These are phyloP conservation scores for Balansia obtecta DNA, from an alignment of 2,329 filamentous ascomycete species.

Conservation along the genomic window DNA sequence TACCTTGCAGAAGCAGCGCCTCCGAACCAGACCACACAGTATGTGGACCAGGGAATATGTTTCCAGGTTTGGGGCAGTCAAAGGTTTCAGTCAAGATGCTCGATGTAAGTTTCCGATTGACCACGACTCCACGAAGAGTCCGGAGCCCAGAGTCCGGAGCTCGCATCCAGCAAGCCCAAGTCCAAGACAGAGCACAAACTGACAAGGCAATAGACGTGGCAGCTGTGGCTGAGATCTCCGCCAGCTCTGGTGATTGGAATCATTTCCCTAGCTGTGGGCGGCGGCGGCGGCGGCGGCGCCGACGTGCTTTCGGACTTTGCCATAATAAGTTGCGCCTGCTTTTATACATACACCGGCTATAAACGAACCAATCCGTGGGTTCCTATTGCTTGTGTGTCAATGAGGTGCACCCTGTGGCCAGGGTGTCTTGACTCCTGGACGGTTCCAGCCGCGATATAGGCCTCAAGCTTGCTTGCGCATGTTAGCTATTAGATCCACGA, in stretches of 20 bases:
- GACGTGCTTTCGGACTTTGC: not conserved
- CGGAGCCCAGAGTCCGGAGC: too few relatives aligned
- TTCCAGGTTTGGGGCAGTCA: too few relatives aligned
- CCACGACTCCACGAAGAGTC: not conserved
- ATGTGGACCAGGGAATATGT: too few relatives aligned
- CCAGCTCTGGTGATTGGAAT: not conserved
- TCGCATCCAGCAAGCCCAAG: not conserved
- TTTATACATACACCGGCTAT: not conserved
- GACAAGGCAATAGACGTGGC: not conserved
- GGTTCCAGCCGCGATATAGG: too few relatives aligned
- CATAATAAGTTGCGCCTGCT: not conserved
- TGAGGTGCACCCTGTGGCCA: not conserved
- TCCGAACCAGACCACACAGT: too few relatives aligned
- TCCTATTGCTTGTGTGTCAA: not conserved
- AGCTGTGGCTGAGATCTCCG: not conserved
- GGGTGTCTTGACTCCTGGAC: not conserved
- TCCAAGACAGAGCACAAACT: not conserved
- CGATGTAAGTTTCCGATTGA: not conserved
- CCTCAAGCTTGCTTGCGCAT: too few relatives aligned
- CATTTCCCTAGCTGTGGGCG: not conserved
- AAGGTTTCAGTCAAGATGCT: not conserved
- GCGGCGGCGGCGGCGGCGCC: not conserved
- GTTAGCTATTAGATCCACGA: not conserved
- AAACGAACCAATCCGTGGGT: not conserved
- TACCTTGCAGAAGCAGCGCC: not conserved